Base-by-base conservation (phyloP, 495 filamentous ascomycete genomes). In the Daldinia caldariorum region DNA sequence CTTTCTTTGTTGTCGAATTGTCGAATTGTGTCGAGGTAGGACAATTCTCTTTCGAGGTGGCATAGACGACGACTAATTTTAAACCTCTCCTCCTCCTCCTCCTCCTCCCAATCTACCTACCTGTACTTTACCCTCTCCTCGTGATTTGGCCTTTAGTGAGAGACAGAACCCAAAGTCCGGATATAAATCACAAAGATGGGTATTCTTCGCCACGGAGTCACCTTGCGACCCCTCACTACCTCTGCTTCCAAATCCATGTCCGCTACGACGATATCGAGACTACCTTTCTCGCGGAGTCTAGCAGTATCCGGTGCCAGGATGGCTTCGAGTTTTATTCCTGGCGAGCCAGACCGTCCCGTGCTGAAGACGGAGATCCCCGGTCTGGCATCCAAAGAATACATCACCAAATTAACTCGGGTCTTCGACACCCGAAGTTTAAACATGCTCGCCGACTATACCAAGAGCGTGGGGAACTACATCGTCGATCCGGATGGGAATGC, bases 371-470 rank as follows among this genome's bases (percentile, higher is more conserved):
- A 87, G 37, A 94, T 98, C 71, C 94, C 94, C 13, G 95, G 94
- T 2, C 93, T 94, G 51, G 85, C 89, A 81, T 87, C 92, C 39
- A 87, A 91, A 74, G 86, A 87, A 61, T 84, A 91, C 74, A 81
- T 82, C 32, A 60, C 71, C 47, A 79, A 81, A 72, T 83, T 99
- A 58, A 80, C 93, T 80, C 82, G 90, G 81, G 92, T 99, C 66
- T 99, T 97, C 76, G 95, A 99, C 78, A 94, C 93, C 1, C 87
- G 94, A 73, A 93, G 89, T 81, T 81, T 97, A 84, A 97, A 97
- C 84, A 94, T 97, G 91, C 83, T 97, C 71, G 85, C 91, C 65
- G 89, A 97, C 79, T 97, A 94, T 79, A 77, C 84, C 57, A 88
- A 90, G 79, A 93, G 91, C 76, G 72, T 79, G 22, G 89, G 89